Evolutionary conservation across 805 yeast genomes (phyloP), one percentile per base, ranked within the genome.

Genomic region (Kodamaea hsintzibuensis): DNA sequence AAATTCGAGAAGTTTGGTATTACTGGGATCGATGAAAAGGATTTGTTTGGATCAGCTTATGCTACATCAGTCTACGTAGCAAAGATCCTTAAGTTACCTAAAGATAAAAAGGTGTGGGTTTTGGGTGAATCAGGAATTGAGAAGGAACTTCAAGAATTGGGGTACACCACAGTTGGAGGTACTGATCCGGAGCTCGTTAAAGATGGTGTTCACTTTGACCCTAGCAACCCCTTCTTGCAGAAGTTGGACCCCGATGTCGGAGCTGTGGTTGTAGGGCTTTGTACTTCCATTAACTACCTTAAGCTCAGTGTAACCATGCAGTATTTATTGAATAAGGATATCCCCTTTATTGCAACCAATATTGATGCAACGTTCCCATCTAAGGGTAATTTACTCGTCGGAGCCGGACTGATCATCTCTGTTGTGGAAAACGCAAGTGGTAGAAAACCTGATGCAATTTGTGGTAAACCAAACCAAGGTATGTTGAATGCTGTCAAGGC

Each of bases 291-390:
- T 59, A 93, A 89, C 71, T 95, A 95, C 67, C 84, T 87, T 65
- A 88, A 90, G 70, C 72, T 91, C 50, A 88, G 96, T 1, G 74
- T 84, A 33, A 88, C 97, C 6, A 78, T 92, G 74, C 92, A 90
- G 63, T 92, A 95, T 62, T 76, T 95, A 49, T 76, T 79, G 57
- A 82, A 85, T 54, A 84, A 85, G 49, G 75, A 78, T 1, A 77
- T 90, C 2, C 81, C 85, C 33, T 95, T 91, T 69, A 77, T 95
- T 58, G 98, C 98, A 18, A 95, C 98, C 4, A 95, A 95, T 69
- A 89, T 89, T 43, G 99, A 95, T 70, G 88, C 97, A 1, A 95
- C 99, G 0, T 95, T 85, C 76, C 99, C 99, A 1, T 83, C 88
- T 55, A 86, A 89, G 69, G 97, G 96, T 1, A 77, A 82, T 61